phyloP scores from a whole-genome alignment of 1,139 yeast genomes.

The Pichia sp. region DNA sequence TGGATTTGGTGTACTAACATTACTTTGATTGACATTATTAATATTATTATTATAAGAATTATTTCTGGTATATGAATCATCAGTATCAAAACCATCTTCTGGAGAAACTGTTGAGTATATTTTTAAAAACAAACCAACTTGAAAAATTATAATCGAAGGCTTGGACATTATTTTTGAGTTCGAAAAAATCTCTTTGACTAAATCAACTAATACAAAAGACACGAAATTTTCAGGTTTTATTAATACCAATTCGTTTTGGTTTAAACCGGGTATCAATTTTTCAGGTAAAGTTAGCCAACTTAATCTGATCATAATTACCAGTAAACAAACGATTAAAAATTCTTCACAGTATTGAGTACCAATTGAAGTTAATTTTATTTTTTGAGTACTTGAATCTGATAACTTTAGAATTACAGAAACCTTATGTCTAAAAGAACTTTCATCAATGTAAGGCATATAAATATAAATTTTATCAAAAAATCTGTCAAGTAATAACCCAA shows the following conservation, averaged over 20 bases:
- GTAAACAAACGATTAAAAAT: slow-evolving; percentile 35
- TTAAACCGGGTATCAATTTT: slow-evolving; percentile 16
- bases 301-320: slow-evolving; percentile 42
- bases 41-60: slow-evolving; percentile 1
- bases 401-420: slow-evolving; percentile 30
- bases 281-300: slow-evolving; percentile 45
- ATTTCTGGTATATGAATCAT: slow-evolving; percentile 29
- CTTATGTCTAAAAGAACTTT: slow-evolving; percentile 31
- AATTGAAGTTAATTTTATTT: slow-evolving; percentile 25
- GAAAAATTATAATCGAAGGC: slow-evolving; percentile 33
- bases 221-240: slow-evolving; percentile 31
- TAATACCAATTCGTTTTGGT: slow-evolving; percentile 27
- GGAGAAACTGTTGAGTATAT: slow-evolving; percentile 32
- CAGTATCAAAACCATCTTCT: slow-evolving; percentile 36
- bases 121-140: slow-evolving; percentile 32
- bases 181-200: slow-evolving; percentile 31
- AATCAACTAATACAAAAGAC: slow-evolving; percentile 30
- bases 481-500: slow-evolving; percentile 34
- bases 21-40: background rate
- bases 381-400: slow-evolving; percentile 28
- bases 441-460: slow-evolving; percentile 38
- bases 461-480: slow-evolving; percentile 36
- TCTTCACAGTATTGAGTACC: slow-evolving; percentile 32
- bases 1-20: slow-evolving; percentile 10
- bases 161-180: slow-evolving; percentile 30